Evolutionary conservation across 257 asterid genomes (phyloP), one percentile per base, ranked within the genome.

Genomic region (Haberlea rhodopensis): DNA sequence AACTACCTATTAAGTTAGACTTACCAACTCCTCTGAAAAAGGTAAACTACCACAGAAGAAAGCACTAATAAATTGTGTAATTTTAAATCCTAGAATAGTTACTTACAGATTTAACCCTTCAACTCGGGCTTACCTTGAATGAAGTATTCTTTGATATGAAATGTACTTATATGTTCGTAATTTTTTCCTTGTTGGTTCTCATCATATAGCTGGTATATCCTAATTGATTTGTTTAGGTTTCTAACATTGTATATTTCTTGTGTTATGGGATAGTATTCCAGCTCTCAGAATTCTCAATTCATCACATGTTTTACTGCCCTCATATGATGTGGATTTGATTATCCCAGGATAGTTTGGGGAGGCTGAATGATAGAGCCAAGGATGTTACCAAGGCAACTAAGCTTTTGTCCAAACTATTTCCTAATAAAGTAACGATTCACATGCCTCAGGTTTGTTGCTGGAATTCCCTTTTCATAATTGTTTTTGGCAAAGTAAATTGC

Each of bases 361-460:
- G 91, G 79, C 75, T 91, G 76, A 86, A 78, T 61, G 95, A 91
- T 79, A 82, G 87, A 73, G 75, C 89, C 31, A 84, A 84, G 83
- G 98, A 91, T 63, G 84, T 78, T 26, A 81, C 91, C 29, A 91
- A 84, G 84, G 81, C 90, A 70, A 77, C 88, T 16, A 89, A 89
- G 81, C 95, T 82, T 76, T 78, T 91, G 37, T 72, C 90, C 19
- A 87, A 84, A 64, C 95, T 91, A 67, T 87, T 91, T 52, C 96
- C 96, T 34, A 91, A 91, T 72, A 83, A 84, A 91, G 96, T 91
- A 66, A 78, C 81, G 22, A 85, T 91, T 77, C 95, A 89, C 72
- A 34, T 80, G 80, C 98, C 98, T 27, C 95, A 87, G 96, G 96
- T 82, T 46, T 70, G 81, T 59, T 63, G 59, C 62, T n/a, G 59